These are phyloP conservation scores for Globisporangium emineosum DNA, from an alignment of 352 stramenopile genomes.

Conservation along the genomic window DNA sequence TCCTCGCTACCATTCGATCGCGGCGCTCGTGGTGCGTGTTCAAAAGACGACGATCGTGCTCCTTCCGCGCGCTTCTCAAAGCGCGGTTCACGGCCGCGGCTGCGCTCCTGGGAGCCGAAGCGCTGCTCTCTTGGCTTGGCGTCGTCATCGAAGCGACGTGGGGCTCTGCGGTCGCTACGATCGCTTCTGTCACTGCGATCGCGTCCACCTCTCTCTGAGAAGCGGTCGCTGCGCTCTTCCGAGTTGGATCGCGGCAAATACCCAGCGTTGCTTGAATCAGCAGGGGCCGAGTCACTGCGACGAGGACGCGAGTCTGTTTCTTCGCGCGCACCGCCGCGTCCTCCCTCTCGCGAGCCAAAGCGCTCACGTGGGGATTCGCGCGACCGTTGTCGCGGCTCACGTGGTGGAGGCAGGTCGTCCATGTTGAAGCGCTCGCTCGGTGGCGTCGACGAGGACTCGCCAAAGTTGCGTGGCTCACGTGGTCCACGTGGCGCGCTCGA, in stretches of 20 bases:
- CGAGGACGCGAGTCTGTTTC: background rate
- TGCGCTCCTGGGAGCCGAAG: constrained; percentile 1
- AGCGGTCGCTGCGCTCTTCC: constrained; percentile 7
- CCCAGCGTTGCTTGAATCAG: background rate
- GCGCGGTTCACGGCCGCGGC: background rate
- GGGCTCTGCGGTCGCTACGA: background rate
- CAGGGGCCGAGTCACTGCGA: background rate
- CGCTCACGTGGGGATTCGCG: constrained; percentile 1
- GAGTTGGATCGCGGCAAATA: constrained; percentile 8
- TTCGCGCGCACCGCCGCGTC: background rate
- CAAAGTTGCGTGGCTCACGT: constrained; percentile 18
- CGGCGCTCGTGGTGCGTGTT: constrained; percentile 3
- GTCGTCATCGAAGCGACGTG: background rate
- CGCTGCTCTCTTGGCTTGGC: background rate
- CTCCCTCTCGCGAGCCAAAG: constrained; percentile 5
- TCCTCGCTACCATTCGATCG: background rate
- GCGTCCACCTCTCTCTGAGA: background rate
- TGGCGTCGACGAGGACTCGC: constrained; percentile 11
- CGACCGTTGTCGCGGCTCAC: background rate
- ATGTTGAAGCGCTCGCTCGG: constrained; percentile 14
- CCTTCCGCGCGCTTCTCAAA: constrained; percentile 8
- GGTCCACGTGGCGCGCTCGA: constrained; percentile 1
- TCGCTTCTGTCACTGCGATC: background rate
- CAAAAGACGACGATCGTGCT: background rate
- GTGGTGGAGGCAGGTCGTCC: background rate